Percentiles rank a stretch among this genome's conserved stretches.
Evolutionary conservation across 2,329 filamentous ascomycete species (phyloP).

Genomic region (Kalmusia sp.): DNA sequence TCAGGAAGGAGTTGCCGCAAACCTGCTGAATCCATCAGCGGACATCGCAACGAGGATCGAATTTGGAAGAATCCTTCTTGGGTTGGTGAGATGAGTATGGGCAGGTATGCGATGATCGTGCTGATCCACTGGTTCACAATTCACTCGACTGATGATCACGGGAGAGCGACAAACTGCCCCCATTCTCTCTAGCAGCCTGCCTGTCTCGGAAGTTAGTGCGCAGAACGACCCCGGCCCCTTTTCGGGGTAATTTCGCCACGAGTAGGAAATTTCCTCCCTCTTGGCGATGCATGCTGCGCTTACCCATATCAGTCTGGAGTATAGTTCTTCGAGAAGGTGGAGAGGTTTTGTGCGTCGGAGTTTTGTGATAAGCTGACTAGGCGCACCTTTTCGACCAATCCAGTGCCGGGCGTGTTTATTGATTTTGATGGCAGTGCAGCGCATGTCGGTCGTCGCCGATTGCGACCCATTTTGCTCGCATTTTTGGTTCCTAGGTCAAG

Average conservation of each 20-base stretch:
- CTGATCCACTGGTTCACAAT: background rate
- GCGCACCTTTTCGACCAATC: slow-evolving; percentile 2
- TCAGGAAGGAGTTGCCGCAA: background rate
- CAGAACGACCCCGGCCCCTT: background rate
- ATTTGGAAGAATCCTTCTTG: background rate
- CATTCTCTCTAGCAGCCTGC: background rate
- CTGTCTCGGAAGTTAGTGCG: slow-evolving; percentile 8
- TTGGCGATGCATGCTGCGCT: background rate
- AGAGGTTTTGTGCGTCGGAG: slow-evolving; percentile 1
- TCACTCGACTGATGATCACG: slow-evolving; percentile 1
- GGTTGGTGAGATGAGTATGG: background rate
- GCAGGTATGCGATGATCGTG: background rate
- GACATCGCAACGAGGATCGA: background rate
- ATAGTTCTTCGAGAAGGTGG: slow-evolving; percentile 9
- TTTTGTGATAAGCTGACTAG: slow-evolving; percentile 8
- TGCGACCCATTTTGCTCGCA: background rate
- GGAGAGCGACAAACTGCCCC: slow-evolving; percentile 1
- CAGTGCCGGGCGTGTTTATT: slow-evolving; percentile 1
- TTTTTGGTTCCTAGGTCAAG: background rate
- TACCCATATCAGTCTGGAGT: background rate
- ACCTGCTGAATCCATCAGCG: slow-evolving; percentile 2
- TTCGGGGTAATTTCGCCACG: background rate
- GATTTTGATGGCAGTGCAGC: slow-evolving; percentile 8
- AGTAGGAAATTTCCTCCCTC: background rate
- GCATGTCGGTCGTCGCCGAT: background rate